phyloP scores from a whole-genome alignment of 2,329 filamentous ascomycete genomes.

The Colletotrichum sidae region DNA sequence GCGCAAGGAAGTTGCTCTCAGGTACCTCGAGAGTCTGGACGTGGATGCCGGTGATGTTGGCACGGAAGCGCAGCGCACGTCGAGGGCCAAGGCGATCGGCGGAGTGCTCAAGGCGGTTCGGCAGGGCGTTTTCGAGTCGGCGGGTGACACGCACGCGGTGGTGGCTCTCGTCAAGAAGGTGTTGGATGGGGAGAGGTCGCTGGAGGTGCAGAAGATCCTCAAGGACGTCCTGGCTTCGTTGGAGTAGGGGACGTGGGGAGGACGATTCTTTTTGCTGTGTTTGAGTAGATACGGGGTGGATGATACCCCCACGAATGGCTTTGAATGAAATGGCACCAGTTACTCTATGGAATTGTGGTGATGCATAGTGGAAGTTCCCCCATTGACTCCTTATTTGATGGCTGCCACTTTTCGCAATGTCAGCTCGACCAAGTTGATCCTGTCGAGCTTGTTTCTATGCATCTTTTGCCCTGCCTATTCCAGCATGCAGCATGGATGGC shows the following conservation, averaged over 20 bases:
- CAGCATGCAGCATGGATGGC: too few relatives aligned
- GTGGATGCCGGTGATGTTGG: slow-evolving; percentile 58
- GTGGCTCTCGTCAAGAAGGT: slow-evolving; percentile 49
- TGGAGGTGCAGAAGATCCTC: slow-evolving; percentile 59
- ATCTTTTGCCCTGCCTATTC: too few relatives aligned
- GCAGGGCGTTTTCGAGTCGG: slow-evolving; percentile 55
- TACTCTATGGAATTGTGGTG: too few relatives aligned
- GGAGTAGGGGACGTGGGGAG: slow-evolving; percentile 14
- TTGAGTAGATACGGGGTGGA: slow-evolving; percentile 3
- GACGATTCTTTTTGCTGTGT: neutral
- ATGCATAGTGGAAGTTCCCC: too few relatives aligned
- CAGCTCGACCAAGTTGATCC: too few relatives aligned
- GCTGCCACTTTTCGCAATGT: too few relatives aligned
- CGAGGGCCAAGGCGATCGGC: slow-evolving; percentile 58
- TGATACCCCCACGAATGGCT: too few relatives aligned
- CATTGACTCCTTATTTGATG: too few relatives aligned
- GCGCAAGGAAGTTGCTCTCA: slow-evolving; percentile 41
- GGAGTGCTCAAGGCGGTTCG: slow-evolving; percentile 56
- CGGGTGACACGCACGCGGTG: slow-evolving; percentile 40
- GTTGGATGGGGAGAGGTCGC: slow-evolving; percentile 54
- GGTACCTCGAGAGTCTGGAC: slow-evolving; percentile 61
- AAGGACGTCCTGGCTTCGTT: slow-evolving; percentile 50
- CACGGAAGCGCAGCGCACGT: slow-evolving; percentile 63
- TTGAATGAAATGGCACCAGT: too few relatives aligned
- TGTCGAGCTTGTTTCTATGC: too few relatives aligned